Base-by-base conservation (phyloP, 1,284 basidiomycete genomes). In the Pseudozyma flocculosa region DNA sequence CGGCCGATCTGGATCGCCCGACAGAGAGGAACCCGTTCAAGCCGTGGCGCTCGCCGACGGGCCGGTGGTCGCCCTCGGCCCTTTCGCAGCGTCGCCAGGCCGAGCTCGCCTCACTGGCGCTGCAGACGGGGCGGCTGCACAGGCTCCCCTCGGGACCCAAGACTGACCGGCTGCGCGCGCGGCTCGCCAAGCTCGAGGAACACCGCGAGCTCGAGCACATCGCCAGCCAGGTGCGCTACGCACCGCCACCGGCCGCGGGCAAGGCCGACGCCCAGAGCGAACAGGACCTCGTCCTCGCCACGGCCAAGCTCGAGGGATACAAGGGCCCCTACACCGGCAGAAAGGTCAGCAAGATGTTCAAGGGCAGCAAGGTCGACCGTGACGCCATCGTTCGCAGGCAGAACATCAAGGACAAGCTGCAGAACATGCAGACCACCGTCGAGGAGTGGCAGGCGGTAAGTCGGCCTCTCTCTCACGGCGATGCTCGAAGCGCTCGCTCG, bases 21-120 rank as follows among this genome's bases (percentile, higher is more conserved):
- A n/a, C n/a, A n/a, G n/a, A 5, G 34, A 45, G 50, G 47, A 38
- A 54, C 51, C 15, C 21, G 56, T 8, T 65, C 60, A 37, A 50
- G 56, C 40, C 39, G 50, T 14, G 47, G 50, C 36, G 53, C 57
- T 4, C 40, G 17, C 32, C 41, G 14, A 51, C 67, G 18, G 61
- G 59, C n/a, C 57, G 53, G 32, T 72, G 70, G 70, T 39, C 48
- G 0, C 70, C 70, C 9, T 64, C 70, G 1, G 30, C 45, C 15
- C 68, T 61, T 51, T 66, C 61, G 7, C 58, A 56, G 30, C 63
- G 70, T 1, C 66, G 67, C 15, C 67, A 72, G 58, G 61, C 67
- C 11, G 47, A 52, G 43, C 50, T 72, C 2, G 57, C 59, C 34
- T 57, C 49, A 37, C 53, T 64, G 24, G 67, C 70, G 0, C 51